phyloP scores from a whole-genome alignment of 345 rosid species.

The Orychophragmus violaceus region DNA sequence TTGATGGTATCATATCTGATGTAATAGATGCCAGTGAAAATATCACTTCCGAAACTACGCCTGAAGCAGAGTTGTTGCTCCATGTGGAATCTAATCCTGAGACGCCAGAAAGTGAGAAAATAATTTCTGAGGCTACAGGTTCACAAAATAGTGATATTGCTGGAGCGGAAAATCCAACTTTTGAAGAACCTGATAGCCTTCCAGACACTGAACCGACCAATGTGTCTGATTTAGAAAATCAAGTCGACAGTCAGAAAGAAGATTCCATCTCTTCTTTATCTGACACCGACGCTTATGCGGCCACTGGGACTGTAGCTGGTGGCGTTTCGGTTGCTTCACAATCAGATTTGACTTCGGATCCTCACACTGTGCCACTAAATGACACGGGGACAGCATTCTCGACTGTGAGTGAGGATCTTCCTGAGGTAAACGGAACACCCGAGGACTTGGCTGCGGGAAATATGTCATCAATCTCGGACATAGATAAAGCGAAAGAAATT shows the following conservation, averaged over 20 bases:
- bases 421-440: constrained; percentile 28
- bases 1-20: constrained; percentile 25
- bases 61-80: constrained; percentile 32
- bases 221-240: constrained; percentile 26
- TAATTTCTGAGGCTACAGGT: constrained; percentile 30
- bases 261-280: constrained; percentile 30
- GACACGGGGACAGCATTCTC: constrained; percentile 21
- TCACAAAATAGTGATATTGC: constrained; percentile 26
- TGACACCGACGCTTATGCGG: constrained; percentile 15
- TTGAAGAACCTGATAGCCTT: constrained; percentile 31
- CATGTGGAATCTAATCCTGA: constrained; percentile 30
- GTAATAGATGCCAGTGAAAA: constrained; percentile 24
- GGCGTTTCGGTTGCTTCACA: constrained; percentile 35
- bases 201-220: constrained; percentile 27
- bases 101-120: constrained; percentile 7
- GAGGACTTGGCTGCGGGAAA: constrained; percentile 27
- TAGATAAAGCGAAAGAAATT: constrained; percentile 30
- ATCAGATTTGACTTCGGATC: constrained; percentile 31
- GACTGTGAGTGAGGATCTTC: constrained; percentile 32
- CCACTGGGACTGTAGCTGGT: constrained; percentile 26
- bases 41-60: constrained; percentile 27
- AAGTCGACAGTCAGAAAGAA: constrained; percentile 21
- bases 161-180: constrained; percentile 29
- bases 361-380: constrained; percentile 29
- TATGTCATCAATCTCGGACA: constrained; percentile 36